Conservation (phyloP, 2,329 filamentous ascomycete species). For the Trichoderma sp. region DNA sequence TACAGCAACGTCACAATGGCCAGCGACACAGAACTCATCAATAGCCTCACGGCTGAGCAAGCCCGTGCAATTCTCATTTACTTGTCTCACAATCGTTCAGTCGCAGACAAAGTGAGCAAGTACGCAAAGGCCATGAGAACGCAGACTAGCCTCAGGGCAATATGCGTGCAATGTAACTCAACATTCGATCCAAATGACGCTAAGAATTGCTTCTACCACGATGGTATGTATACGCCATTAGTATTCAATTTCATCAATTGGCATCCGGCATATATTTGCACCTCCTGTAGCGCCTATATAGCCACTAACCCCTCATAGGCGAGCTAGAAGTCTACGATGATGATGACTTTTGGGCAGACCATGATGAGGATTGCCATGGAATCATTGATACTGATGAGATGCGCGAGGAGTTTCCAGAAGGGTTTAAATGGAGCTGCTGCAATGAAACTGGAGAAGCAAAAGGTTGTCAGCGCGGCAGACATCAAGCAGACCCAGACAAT, state of each 20-base stretch:
- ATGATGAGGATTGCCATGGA: background rate
- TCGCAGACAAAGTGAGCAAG: background rate
- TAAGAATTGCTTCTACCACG: background rate
- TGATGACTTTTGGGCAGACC: background rate
- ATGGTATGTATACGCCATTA: background rate
- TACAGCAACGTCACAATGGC: background rate
- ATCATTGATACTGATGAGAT: background rate
- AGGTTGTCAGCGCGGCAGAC: background rate
- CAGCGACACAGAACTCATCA: background rate
- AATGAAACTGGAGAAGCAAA: background rate
- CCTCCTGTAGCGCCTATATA: background rate
- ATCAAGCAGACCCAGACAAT: background rate
- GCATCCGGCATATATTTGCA: background rate
- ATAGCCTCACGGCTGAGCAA: background rate
- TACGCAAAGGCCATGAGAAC: background rate
- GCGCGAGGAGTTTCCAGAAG: background rate
- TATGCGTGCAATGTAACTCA: background rate
- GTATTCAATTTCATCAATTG: background rate
- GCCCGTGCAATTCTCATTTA: background rate
- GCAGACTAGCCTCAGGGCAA: background rate
- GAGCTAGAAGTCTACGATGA: background rate
- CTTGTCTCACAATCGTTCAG: background rate
- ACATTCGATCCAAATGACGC: background rate
- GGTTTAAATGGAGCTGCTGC: background rate
- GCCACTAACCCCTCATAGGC: background rate